phyloP scores from a whole-genome alignment of 2,329 filamentous ascomycete genomes.

The Cladosporium sp. region DNA sequence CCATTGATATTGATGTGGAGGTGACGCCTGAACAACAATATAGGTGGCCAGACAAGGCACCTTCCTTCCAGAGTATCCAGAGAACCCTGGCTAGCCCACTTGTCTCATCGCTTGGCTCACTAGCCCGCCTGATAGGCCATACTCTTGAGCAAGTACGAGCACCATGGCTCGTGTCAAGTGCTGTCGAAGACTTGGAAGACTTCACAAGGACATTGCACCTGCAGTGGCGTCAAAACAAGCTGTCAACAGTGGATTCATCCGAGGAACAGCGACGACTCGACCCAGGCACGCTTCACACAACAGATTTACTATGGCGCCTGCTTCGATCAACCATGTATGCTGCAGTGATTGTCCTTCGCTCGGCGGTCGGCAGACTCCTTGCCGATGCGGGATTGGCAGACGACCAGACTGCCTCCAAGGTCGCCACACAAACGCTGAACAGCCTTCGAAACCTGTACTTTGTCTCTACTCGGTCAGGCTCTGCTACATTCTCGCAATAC shows the following conservation, averaged over 20 bases:
- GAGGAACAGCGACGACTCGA: constrained; percentile 66
- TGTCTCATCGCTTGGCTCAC: constrained; percentile 66
- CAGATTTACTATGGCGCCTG: constrained; percentile 72
- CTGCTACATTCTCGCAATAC: constrained; percentile 78
- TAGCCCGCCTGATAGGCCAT: constrained; percentile 67
- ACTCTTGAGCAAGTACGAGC: constrained; percentile 61
- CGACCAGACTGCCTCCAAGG: constrained; percentile 61
- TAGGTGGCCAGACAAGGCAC: constrained; percentile 62
- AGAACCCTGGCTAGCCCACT: constrained; percentile 63
- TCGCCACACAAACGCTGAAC: constrained; percentile 72
- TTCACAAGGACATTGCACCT: constrained; percentile 68
- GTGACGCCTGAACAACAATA: constrained; percentile 57
- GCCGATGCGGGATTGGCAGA: constrained; percentile 58
- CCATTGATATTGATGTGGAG: constrained; percentile 67
- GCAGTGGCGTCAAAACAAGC: constrained; percentile 73
- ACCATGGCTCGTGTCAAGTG: constrained; percentile 50
- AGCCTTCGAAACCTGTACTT: constrained; percentile 79
- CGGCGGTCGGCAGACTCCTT: constrained; percentile 68
- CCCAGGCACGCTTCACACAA: constrained; percentile 64
- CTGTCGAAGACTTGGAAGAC: constrained; percentile 65
- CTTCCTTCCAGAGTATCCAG: constrained; percentile 63
- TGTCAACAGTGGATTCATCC: constrained; percentile 71
- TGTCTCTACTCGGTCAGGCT: constrained; percentile 72
- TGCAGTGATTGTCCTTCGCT: constrained; percentile 71
- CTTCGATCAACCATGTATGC: constrained; percentile 76